phyloP scores from a whole-genome alignment of 768 basidiomycete genomes.

The Termitomyces sp. region DNA sequence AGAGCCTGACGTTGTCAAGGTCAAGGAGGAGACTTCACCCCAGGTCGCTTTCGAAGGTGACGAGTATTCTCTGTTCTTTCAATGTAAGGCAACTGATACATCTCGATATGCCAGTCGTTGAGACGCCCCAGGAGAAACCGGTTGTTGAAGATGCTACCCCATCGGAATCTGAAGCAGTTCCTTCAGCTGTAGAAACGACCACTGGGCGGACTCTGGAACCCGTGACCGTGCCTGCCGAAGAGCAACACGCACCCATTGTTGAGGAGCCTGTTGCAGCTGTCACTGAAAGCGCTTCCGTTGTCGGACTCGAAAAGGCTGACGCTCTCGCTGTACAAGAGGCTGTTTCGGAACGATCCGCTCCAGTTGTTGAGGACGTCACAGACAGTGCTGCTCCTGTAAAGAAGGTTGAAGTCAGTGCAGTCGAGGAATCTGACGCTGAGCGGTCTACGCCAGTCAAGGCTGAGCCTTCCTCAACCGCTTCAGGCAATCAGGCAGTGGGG shows the following conservation, averaged over 20 bases:
- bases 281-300: not conserved
- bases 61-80: not conserved
- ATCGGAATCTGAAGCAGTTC: not conserved
- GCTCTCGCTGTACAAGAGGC: not conserved
- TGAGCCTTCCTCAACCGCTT: not conserved
- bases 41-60: not conserved
- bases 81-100: not conserved
- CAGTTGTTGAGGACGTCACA: not conserved
- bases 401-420: not conserved
- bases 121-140: not conserved
- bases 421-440: not conserved
- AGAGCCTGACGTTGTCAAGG: not conserved
- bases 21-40: not conserved
- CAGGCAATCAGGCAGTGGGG: not conserved
- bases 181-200: not conserved
- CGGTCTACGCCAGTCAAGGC: not conserved
- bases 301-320: not conserved
- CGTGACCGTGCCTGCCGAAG: conserved; percentile 7
- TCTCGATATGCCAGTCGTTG: not conserved
- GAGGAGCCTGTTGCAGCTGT: not conserved
- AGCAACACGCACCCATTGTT: conserved; percentile 2
- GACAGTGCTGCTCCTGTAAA: not conserved
- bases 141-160: not conserved
- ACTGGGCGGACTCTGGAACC: not conserved
- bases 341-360: not conserved